Base-by-base conservation (phyloP, 2,329 filamentous ascomycete genomes). In the Trichoderma sp. region DNA sequence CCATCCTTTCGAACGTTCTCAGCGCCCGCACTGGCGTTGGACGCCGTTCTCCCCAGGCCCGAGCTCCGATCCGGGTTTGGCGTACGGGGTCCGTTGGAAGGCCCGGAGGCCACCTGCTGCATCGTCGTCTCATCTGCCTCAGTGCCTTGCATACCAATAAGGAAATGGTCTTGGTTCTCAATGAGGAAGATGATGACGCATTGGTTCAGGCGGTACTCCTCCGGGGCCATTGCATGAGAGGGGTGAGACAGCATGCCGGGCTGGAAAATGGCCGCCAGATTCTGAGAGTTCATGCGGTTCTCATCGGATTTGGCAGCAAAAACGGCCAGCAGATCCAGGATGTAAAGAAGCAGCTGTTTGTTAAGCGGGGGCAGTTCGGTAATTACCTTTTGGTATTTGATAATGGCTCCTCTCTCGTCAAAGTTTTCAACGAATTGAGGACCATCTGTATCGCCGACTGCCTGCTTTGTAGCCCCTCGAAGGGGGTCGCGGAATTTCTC, bases 111-210 rank as follows among this genome's bases (percentile, higher is more conserved):
- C 60, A 93, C 89, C 79, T 90, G 89, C 79, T 90, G 87, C 79
- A 89, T 89, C 1, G 90, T 92, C 81, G 89, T 92, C 82, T 97
- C 94, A 82, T 98, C 95, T n/a, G 95, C 94, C n/a, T 92, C 95
- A n/a, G 95, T 98, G 62, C 97, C 97, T 82, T 95, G 94, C 97
- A 99, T 99, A 74, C 97, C 97, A 78, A 99, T 97, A 78, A 99
- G 87, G 87, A 99, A 99, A 84, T 98, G 94, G 81, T 99, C 97
- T 83, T 99, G 97, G 81, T 99, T 98, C 82, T 98, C 95, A 79
- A 99, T 99, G 79, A 99, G 86, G 84, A 99, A 99, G 68, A 99
- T 98, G 78, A 99, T 89, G 24, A 99, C 96, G 80, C 97, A 96
- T 87, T 99, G 97, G 82, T 97, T 98, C 6, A 99, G 87, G 38